These are phyloP conservation scores for maize (Zea mays) DNA, from an alignment of 176 grass and related monocot species.

Conservation along the genomic window DNA sequence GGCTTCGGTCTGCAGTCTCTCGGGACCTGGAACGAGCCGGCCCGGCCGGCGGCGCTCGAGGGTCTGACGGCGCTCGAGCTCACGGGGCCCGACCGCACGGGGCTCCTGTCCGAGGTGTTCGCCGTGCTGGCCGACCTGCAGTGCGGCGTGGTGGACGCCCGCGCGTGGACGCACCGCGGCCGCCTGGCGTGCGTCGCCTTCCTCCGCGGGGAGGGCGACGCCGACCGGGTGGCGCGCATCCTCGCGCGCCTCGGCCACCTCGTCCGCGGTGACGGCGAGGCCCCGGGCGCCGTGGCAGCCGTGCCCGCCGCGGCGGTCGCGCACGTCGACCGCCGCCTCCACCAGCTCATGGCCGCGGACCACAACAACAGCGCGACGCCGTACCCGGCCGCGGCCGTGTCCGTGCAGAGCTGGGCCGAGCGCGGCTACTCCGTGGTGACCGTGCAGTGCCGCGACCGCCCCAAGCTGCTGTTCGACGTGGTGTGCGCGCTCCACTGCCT, in stretches of 20 bases:
- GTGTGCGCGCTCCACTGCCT: slow-evolving; percentile 89
- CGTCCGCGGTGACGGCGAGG: slow-evolving; percentile 44
- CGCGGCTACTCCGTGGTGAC: slow-evolving; percentile 86
- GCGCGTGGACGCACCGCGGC: slow-evolving; percentile 79
- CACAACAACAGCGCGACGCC: slow-evolving; percentile 31
- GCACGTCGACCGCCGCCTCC: slow-evolving; percentile 80
- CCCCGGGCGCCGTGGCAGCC: slow-evolving; percentile 9
- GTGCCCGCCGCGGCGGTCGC: slow-evolving; percentile 37
- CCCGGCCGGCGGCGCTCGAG: no score
- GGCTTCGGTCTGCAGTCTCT: no score
- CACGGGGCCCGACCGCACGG: background rate
- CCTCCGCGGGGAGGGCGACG: slow-evolving; percentile 47
- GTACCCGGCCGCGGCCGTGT: slow-evolving; percentile 31
- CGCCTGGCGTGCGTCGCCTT: slow-evolving; percentile 71
- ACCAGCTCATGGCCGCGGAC: slow-evolving; percentile 80
- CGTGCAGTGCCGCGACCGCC: slow-evolving; percentile 68
- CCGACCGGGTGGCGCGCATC: slow-evolving; percentile 26
- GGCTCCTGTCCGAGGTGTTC: no score
- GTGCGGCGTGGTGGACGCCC: slow-evolving; percentile 70
- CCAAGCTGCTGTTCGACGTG: slow-evolving; percentile 85
- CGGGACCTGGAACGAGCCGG: no score
- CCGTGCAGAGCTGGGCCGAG: slow-evolving; percentile 77
- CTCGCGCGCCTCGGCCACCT: slow-evolving; percentile 71
- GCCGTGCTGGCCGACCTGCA: slow-evolving; percentile 16
- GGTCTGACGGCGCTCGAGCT: no score